Evolutionary conservation across 2,329 filamentous ascomycete species (phyloP).

Genomic region (Pyricularia pennisetigena): DNA sequence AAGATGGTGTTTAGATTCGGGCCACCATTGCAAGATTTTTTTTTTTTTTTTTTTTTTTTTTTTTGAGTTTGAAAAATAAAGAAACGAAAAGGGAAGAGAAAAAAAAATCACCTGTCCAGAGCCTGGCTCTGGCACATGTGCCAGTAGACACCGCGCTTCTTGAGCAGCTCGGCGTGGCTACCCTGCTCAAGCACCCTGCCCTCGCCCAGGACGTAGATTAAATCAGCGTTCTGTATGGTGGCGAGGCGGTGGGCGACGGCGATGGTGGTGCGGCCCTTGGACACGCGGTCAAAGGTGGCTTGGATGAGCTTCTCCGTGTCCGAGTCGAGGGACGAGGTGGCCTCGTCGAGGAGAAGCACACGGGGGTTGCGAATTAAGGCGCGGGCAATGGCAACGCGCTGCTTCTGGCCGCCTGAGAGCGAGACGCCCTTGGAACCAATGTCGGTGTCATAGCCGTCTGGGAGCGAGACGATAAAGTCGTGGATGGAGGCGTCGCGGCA

Average conservation of each 20-base stretch:
- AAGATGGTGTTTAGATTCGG: background rate
- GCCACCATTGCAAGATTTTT: background rate
- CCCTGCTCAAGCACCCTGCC: conserved; percentile 47
- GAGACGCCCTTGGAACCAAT: conserved; percentile 58
- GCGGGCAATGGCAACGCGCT: conserved; percentile 45
- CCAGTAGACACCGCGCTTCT: conserved; percentile 43
- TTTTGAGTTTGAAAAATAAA: no score
- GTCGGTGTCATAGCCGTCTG: conserved; percentile 57
- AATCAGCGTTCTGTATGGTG: conserved; percentile 11
- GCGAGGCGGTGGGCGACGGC: conserved; percentile 64
- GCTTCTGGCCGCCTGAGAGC: conserved; percentile 47
- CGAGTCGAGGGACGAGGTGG: conserved; percentile 48
- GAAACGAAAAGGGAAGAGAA: background rate
- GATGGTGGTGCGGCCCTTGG: conserved; percentile 52
- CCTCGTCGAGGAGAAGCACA: conserved; percentile 48
- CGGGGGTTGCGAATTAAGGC: conserved; percentile 41
- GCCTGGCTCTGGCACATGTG: conserved; percentile 53
- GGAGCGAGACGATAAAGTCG: conserved; percentile 59
- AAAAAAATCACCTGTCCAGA: conserved; percentile 31
- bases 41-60: no score
- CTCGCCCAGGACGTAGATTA: conserved; percentile 67
- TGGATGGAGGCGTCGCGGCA: conserved; percentile 57
- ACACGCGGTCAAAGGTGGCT: conserved; percentile 54
- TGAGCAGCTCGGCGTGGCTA: conserved; percentile 39
- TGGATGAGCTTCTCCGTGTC: conserved; percentile 53